Evolutionary conservation across 148 eudicot species (phyloP).

Genomic region (Linanthus parryae): DNA sequence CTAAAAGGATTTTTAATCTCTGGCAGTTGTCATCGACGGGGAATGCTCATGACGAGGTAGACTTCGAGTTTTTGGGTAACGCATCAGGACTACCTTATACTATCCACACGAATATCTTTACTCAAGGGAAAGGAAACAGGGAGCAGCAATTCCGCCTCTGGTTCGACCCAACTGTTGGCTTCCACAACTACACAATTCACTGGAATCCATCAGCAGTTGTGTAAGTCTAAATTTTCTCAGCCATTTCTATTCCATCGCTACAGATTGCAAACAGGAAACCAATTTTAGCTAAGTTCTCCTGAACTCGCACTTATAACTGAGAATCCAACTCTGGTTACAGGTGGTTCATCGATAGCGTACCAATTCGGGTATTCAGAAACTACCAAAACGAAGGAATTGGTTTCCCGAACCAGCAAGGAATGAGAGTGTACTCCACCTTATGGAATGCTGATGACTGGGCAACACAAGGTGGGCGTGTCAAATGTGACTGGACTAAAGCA

Average conservation of each 20-base stretch:
- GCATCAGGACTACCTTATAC: conserved; percentile 7
- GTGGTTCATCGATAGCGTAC: conserved; percentile 43
- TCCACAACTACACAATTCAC: conserved; percentile 13
- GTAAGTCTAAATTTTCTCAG: neutral
- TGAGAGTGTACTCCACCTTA: too few relatives aligned
- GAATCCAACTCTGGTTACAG: conserved; percentile 33
- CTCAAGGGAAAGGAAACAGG: conserved; percentile 12
- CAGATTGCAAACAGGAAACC: too few relatives aligned
- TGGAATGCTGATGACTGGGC: too few relatives aligned
- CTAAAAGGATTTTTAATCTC: too few relatives aligned
- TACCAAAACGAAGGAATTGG: too few relatives aligned
- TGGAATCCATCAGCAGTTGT: conserved; percentile 14
- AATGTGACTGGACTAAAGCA: too few relatives aligned
- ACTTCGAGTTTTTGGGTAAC: conserved; percentile 12
- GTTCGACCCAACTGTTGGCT: conserved; percentile 11
- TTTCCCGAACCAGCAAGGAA: too few relatives aligned
- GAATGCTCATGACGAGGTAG: conserved; percentile 10
- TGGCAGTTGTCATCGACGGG: conserved; percentile 12
- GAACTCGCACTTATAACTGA: neutral
- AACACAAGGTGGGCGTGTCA: too few relatives aligned
- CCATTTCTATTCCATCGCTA: too few relatives aligned
- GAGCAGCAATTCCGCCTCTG: conserved; percentile 10
- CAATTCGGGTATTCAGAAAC: conserved; percentile 54
- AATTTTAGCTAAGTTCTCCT: neutral
- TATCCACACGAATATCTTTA: conserved; percentile 7